Conservation (phyloP, 345 rosid genomes). For the Gossypium anomalum region DNA sequence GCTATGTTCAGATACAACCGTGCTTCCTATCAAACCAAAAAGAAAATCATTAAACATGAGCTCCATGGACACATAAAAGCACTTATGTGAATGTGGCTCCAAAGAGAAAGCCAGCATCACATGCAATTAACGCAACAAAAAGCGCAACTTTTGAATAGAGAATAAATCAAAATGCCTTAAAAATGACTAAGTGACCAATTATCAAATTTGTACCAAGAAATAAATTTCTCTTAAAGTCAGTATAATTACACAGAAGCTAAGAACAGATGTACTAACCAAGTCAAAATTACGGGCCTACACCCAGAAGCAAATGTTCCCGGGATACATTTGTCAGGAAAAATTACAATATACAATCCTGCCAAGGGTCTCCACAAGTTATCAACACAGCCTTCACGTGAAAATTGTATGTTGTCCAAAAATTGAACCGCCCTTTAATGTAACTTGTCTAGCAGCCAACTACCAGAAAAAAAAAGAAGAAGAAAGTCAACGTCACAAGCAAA, state of each 20-base stretch:
- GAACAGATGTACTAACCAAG: constrained; percentile 89
- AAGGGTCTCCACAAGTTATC: constrained; percentile 41
- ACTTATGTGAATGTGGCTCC: background rate
- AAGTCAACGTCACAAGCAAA: constrained; percentile 17
- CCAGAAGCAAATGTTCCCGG: constrained; percentile 58
- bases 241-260: constrained; percentile 73
- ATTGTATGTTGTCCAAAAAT: constrained; percentile 21
- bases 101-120: background rate
- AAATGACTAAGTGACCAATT: background rate
- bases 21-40: background rate
- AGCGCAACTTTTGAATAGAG: background rate
- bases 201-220: constrained; percentile 1
- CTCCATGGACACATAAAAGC: background rate
- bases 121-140: background rate
- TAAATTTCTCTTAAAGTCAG: background rate
- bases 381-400: constrained; percentile 12
- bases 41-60: background rate
- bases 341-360: constrained; percentile 80
- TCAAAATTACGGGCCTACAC: constrained; percentile 72
- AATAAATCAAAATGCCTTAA: background rate
- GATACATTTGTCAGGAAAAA: constrained; percentile 74
- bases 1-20: background rate
- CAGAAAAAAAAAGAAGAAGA: constrained; percentile 18
- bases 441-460: constrained; percentile 21
- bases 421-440: constrained; percentile 26